These are phyloP conservation scores for Globisporangium nagaii DNA, from an alignment of 352 stramenopile genomes.

Conservation along the genomic window DNA sequence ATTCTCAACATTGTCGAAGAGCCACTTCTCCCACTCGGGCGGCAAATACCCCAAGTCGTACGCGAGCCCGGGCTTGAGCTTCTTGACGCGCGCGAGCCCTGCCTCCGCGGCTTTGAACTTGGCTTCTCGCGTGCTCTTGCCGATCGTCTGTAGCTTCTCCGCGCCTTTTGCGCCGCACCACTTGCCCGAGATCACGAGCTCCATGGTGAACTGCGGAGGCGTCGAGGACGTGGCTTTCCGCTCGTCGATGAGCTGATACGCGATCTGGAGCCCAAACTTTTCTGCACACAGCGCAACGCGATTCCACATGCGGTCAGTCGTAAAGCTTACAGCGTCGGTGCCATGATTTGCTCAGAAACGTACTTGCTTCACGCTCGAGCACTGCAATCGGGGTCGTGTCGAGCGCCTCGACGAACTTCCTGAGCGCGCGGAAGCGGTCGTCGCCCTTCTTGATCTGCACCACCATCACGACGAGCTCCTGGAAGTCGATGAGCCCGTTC, in stretches of 20 bases:
- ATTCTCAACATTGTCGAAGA: slow-evolving; percentile 59
- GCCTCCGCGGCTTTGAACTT: slow-evolving; percentile 67
- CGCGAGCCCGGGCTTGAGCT: slow-evolving; percentile 57
- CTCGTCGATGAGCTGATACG: slow-evolving; percentile 52
- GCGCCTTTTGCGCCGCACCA: slow-evolving; percentile 31
- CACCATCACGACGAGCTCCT: slow-evolving; percentile 52
- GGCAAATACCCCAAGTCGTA: slow-evolving; percentile 47
- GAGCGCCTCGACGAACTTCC: slow-evolving; percentile 40
- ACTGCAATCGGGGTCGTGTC: slow-evolving; percentile 57
- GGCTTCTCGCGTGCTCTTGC: slow-evolving; percentile 57
- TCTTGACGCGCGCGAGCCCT: slow-evolving; percentile 44
- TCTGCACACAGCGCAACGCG: slow-evolving; percentile 4
- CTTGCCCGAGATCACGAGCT: slow-evolving; percentile 46
- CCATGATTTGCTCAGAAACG: neutral
- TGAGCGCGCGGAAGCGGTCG: slow-evolving; percentile 32
- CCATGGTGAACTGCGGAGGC: slow-evolving; percentile 33
- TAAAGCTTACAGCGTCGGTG: neutral
- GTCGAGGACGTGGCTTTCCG: slow-evolving; percentile 26
- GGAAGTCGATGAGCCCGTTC: slow-evolving; percentile 58
- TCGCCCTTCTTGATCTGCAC: slow-evolving; percentile 52
- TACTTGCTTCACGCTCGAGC: slow-evolving; percentile 52
- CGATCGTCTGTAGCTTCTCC: slow-evolving; percentile 32
- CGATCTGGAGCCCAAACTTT: slow-evolving; percentile 48
- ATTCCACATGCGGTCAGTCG: neutral
- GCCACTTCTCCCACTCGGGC: slow-evolving; percentile 43